A percentile compares a stretch with the other conserved stretches of the same genome.
Evolutionary conservation across 768 basidiomycete species (phyloP).

Genomic region (Fistulinella prunicolor): DNA sequence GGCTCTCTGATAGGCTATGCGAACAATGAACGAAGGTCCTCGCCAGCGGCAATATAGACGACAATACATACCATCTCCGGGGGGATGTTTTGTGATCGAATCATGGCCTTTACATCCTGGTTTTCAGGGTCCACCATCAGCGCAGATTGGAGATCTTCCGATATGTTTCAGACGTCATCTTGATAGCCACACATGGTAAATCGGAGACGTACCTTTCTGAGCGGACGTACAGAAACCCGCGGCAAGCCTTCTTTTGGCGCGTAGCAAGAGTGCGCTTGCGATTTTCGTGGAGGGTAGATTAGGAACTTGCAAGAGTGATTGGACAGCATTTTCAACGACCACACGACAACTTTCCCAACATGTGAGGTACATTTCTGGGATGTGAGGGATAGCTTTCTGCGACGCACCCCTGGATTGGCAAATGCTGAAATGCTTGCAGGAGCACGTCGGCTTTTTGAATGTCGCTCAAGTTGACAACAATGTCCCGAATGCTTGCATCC

Average conservation of each 20-base stretch:
- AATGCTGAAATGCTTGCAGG: neutral
- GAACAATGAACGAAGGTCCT: neutral
- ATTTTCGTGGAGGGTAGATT: constrained; percentile 49
- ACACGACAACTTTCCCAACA: neutral
- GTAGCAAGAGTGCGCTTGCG: constrained; percentile 60
- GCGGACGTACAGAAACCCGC: constrained; percentile 59
- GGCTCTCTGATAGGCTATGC: constrained; percentile 35
- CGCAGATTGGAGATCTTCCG: constrained; percentile 62
- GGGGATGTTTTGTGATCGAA: constrained; percentile 38
- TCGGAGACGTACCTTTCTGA: constrained; percentile 52
- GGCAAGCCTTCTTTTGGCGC: constrained; percentile 60
- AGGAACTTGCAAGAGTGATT: constrained; percentile 62
- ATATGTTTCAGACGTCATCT: constrained; percentile 6
- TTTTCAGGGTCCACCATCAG: constrained; percentile 64
- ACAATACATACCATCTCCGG: constrained; percentile 46
- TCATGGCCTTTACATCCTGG: constrained; percentile 63
- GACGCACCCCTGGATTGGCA: neutral
- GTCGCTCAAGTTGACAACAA: neutral
- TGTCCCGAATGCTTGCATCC: neutral
- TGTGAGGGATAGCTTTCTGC: no score
- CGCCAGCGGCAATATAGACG: neutral
- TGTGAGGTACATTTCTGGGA: no score
- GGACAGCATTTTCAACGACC: constrained; percentile 33
- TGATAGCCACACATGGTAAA: no score
- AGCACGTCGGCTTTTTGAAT: neutral